Base-by-base conservation (phyloP, 2,329 filamentous ascomycete genomes). In the Helotiales sp. region DNA sequence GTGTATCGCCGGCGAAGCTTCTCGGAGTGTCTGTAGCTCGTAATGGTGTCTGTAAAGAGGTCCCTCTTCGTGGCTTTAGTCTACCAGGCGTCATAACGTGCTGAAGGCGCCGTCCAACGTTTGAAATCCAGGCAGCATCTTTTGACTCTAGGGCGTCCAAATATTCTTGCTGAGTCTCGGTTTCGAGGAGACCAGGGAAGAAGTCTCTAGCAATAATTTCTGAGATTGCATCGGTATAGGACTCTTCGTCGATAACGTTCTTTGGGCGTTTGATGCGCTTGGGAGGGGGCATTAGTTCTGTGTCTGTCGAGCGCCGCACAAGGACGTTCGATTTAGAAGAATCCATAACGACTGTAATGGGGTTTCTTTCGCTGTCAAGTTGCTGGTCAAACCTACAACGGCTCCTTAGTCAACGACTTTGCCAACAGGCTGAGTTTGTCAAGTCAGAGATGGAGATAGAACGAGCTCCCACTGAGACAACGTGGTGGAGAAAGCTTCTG, bases 151-250 rank as follows among this genome's bases (percentile, higher is more conserved):
- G 76, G 0, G 95, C 95, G 69, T 96, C 88, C 29, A 99, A 79
- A 66, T 97, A 98, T 68, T 99, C 95, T 71, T 92, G 87, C 72
- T 97, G 92, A 0, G 88, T 88, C 67, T 96, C 87, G 13, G 87
- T 87, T 72, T 98, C 92, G 4, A 93, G 77, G 0, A 99, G 80
- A 0, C 93, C 95, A 0, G 95, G 95, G 69, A 98, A 99, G 78
- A 96, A 99, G 78, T 99, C 95, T 64, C 95, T 87, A 9, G 91
- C 91, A 62, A 99, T 96, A 70, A 99, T 98, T 66, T 95, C 88
- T 0, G 93, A 96, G 27, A 99, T 80, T 1, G 90, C 89, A 57
- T 92, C 86, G 2, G 91, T 95, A 74, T 99, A 99, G 53, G 89
- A 86, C 66, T 99, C 93, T 79, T 99, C 95, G 72, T 96, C 91